phyloP scores from a whole-genome alignment of 2,329 filamentous ascomycete species.

The Whalleya microplaca region DNA sequence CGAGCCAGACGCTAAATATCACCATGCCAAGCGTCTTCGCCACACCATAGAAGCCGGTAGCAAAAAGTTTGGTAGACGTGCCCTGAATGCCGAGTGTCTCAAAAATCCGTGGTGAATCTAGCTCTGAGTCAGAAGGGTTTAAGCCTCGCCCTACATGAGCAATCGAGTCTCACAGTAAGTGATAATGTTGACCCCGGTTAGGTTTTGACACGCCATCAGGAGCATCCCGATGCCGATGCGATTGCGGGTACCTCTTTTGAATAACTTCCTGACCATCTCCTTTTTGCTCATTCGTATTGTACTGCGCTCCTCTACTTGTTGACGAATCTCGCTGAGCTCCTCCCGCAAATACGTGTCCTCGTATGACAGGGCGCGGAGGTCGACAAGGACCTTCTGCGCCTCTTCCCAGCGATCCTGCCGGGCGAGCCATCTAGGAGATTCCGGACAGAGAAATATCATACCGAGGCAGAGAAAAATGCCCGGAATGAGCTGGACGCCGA shows the following conservation, averaged over 20 bases:
- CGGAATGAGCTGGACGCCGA: constrained; percentile 49
- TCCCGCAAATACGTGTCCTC: constrained; percentile 57
- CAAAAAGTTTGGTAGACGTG: constrained; percentile 35
- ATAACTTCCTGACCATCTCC: constrained; percentile 39
- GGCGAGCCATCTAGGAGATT: constrained; percentile 44
- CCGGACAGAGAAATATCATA: constrained; percentile 31
- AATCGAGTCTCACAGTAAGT: constrained; percentile 53
- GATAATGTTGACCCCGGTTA: constrained; percentile 64
- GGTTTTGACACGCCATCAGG: constrained; percentile 52
- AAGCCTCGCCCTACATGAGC: too few species aligned
- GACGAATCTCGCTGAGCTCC: constrained; percentile 62
- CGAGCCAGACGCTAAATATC: constrained; percentile 48
- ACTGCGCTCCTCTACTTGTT: constrained; percentile 49
- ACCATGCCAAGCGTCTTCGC: constrained; percentile 43
- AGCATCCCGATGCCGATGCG: constrained; percentile 54
- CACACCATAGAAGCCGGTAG: constrained; percentile 47
- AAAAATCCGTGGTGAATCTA: constrained; percentile 37
- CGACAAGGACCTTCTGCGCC: constrained; percentile 43
- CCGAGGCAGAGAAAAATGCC: constrained; percentile 39
- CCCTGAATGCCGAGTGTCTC: constrained; percentile 42
- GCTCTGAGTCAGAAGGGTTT: too few species aligned
- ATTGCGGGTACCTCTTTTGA: constrained; percentile 45
- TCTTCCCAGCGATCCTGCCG: constrained; percentile 44
- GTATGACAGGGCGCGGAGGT: constrained; percentile 52
- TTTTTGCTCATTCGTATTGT: constrained; percentile 34